A percentile compares a stretch with the other conserved stretches of the same genome.
Conservation (phyloP, 2,329 filamentous ascomycete genomes). For the Talaromyces sp. region DNA sequence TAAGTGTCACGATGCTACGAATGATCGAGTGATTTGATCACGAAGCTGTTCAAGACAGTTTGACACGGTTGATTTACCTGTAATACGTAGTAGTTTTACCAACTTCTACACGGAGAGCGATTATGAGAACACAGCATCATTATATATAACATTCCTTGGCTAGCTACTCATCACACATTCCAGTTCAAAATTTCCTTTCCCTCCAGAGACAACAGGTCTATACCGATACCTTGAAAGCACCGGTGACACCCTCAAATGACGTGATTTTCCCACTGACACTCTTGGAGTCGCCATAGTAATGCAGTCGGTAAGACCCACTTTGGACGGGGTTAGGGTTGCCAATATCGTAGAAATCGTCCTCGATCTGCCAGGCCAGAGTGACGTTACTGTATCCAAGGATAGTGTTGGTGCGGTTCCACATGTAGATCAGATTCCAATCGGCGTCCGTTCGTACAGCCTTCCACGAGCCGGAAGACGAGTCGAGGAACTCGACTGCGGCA, state of each 20-base stretch:
- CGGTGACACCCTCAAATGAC: conserved; percentile 64
- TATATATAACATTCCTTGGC: background rate
- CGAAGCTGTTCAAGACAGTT: no score
- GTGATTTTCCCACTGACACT: conserved; percentile 55
- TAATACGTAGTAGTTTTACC: no score
- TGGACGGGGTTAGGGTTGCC: conserved; percentile 28
- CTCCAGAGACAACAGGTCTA: background rate
- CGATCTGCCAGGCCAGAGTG: conserved; percentile 73
- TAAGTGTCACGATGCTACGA: no score
- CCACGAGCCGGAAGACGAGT: conserved; percentile 52
- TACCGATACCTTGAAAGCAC: conserved; percentile 32
- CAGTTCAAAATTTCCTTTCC: background rate
- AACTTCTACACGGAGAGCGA: no score
- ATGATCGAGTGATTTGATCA: no score
- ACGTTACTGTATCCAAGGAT: conserved; percentile 73
- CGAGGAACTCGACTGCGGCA: conserved; percentile 64
- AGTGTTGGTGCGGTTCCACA: conserved; percentile 68
- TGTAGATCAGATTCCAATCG: conserved; percentile 79
- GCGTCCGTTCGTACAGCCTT: conserved; percentile 61
- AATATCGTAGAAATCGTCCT: conserved; percentile 45
- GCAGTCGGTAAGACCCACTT: conserved; percentile 67
- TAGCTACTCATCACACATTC: background rate
- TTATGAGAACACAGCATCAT: background rate
- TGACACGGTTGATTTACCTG: no score
- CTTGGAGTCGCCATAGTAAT: conserved; percentile 83